Evolutionary conservation across 352 stramenopile species (phyloP).

Genomic region (Phytophthora pini): DNA sequence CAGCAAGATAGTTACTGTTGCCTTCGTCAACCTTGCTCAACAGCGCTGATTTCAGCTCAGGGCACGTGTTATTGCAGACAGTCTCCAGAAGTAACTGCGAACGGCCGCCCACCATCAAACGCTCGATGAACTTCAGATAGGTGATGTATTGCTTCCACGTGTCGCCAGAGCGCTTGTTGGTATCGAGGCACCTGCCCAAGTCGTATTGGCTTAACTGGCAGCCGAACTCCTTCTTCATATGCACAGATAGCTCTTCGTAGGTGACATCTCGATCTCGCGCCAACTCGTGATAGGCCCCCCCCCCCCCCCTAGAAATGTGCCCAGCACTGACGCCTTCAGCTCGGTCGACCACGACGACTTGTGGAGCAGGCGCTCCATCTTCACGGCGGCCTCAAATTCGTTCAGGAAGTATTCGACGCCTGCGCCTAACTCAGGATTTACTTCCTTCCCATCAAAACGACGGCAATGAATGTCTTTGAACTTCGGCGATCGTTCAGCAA

Average conservation of each 20-base stretch:
- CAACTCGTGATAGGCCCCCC: constrained; percentile 9
- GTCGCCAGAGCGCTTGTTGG: constrained; percentile 7
- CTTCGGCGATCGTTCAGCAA: not conserved
- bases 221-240: constrained; percentile 14
- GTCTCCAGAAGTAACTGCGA: constrained; percentile 13
- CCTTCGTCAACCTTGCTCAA: constrained; percentile 4
- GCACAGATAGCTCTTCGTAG: constrained; percentile 5
- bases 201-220: constrained; percentile 21
- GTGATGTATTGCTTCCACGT: constrained; percentile 14
- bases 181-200: constrained; percentile 5
- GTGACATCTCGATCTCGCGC: not conserved
- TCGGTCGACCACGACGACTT: constrained; percentile 3
- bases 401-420: constrained; percentile 9
- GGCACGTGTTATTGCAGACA: constrained; percentile 7
- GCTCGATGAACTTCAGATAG: constrained; percentile 15
- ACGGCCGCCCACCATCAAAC: constrained; percentile 10
- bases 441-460: constrained; percentile 4
- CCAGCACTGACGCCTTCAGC: constrained; percentile 12
- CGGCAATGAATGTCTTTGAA: constrained; percentile 16
- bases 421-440: not conserved
- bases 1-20: not conserved
- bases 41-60: constrained; percentile 17
- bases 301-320: constrained; percentile 8
- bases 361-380: constrained; percentile 11
- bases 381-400: not conserved